phyloP scores from a whole-genome alignment of 1,284 basidiomycete species.

The Trametes hirsuta region DNA sequence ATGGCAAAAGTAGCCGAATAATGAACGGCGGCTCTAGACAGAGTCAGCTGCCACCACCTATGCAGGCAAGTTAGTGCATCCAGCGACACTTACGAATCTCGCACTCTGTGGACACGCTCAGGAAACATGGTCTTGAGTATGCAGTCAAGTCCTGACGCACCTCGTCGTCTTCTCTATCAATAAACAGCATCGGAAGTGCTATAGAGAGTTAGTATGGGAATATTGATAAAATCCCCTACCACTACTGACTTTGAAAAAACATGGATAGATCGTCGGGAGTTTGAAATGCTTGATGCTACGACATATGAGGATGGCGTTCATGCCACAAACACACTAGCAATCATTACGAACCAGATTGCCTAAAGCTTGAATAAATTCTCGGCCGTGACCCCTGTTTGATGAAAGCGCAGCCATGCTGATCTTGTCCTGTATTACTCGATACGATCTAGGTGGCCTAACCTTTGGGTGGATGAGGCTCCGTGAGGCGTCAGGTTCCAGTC shows the following conservation, averaged over 20 bases:
- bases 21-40: constrained; percentile 63
- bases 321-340: neutral
- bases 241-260: constrained; percentile 59
- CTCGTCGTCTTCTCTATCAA: constrained; percentile 32
- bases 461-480: constrained; percentile 21
- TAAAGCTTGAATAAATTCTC: constrained; percentile 40
- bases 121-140: neutral
- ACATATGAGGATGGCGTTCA: neutral
- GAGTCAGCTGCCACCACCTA: neutral
- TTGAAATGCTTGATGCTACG: constrained; percentile 52
- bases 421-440: constrained; percentile 38
- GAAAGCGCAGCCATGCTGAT: constrained; percentile 29
- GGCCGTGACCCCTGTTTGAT: constrained; percentile 19
- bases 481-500: neutral
- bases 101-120: constrained; percentile 9
- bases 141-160: constrained; percentile 8
- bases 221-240: neutral
- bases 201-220: neutral
- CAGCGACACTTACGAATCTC: constrained; percentile 26
- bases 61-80: neutral
- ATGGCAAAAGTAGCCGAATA: constrained; percentile 79
- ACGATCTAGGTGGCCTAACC: constrained; percentile 46
- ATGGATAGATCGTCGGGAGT: constrained; percentile 61
- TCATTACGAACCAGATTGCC: constrained; percentile 45
- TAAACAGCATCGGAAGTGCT: constrained; percentile 22